Base-by-base conservation (phyloP, 2,329 filamentous ascomycete genomes). In the Scopulariopsis brevicaulis region DNA sequence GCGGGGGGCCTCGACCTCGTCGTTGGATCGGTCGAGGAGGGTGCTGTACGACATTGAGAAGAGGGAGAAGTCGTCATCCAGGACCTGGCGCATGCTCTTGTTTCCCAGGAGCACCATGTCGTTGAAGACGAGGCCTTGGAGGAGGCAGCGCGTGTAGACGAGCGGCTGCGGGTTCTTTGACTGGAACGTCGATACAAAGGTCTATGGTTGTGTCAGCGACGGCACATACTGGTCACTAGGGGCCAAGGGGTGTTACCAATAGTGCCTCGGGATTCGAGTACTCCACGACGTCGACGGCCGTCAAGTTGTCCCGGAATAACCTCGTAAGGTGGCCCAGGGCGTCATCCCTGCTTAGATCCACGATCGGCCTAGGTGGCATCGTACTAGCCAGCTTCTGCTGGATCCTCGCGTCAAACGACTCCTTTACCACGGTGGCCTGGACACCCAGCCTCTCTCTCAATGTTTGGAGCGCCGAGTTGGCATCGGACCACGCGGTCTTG, bases 301-400 rank as follows among this genome's bases (percentile, higher is more conserved):
- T 85, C 28, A 82, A 74, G 1, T 85, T 86, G 69, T 96, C 90
- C 58, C 81, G 75, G 61, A 87, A 88, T 32, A 96, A 73, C 52
- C 84, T 82, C 59, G 79, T 79, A 61, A 96, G 77, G 63, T 89
- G 85, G 22, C 73, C 73, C 62, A 87, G 81, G 0, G 91, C 88
- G 64, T 90, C 85, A 15, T 85, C 81, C 63, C 89, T 87, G 28
- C 81, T 82, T 2, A 92, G 75, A 57, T 90, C 80, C 12, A 96
- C 89, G 64, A 96, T 93, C 0, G 93, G 92, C 10, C 93, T 82
- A 8, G 94, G 94, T 4, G 94, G 94, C 65, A 96, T 92, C 0
- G 91, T 96, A 64, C 91, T 96, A 1, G 94, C 92, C 35, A 99
- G 77, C 62, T 87, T 87, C n/a, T 92, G 82, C 68, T 99, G 94